Evolutionary conservation across 306 rosid genomes (phyloP), one percentile per base, ranked within the genome.

Genomic region (Vachellia pachyceras): DNA sequence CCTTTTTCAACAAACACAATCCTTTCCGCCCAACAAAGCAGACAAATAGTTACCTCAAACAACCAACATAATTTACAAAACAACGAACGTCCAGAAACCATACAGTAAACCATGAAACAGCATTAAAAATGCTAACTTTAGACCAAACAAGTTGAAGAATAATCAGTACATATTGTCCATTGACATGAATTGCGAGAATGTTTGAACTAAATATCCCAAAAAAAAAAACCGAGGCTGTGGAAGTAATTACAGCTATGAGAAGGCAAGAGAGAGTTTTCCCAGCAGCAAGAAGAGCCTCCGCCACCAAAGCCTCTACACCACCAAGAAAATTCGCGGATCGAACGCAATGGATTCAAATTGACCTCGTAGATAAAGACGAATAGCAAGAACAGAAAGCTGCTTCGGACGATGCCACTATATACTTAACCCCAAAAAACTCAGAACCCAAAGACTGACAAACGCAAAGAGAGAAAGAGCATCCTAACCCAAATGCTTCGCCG

Each of bases 361-460:
- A 77, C 76, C 75, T 73, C 42, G 63, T 4, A 80, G 83, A 77
- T 64, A 70, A 54, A 78, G 81, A 74, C 78, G 83, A 78, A 74
- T 37, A 75, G 78, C 37, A 80, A 83, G 80, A 82, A 85, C 87
- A 10, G 60, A 86, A 80, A 80, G 83, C 81, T 78, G 78, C 83
- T 77, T 71, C 69, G 77, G 80, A 79, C 86, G 88, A 89, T 85
- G 94, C 81, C 82, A 39, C 84, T 71, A 63, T 20, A 79, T 88
- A 89, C 84, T 68, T 80, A 83, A 91, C 90, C 88, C 90, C 44
- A 55, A 80, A 80, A 80, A 70, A 17, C 83, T 76, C 88, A 80
- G 85, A 82, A 85, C 88, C 88, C 87, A 79, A 91, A 82, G 89
- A 86, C 94, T 88, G 94, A 94, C 94, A 85, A 79, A 78, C 63